A percentile compares a stretch with the other conserved stretches of the same genome.
phyloP scores from a whole-genome alignment of 176 grass and related monocot species.

The Dactylis glomerata region DNA sequence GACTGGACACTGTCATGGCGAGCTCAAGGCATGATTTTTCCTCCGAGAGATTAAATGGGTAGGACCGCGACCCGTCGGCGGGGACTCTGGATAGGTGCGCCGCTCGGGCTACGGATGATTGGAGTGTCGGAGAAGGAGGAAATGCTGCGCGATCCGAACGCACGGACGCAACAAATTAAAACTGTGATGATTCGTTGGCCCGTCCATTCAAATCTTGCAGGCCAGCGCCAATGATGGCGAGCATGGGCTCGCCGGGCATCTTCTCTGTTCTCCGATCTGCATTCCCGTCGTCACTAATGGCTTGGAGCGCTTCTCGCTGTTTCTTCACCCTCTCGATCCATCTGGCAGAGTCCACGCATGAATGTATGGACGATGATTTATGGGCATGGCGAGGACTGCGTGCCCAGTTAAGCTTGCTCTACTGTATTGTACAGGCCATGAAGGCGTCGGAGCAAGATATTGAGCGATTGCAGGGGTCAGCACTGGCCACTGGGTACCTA shows the following conservation, averaged over 20 bases:
- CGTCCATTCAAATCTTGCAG: neutral
- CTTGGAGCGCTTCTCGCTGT: neutral
- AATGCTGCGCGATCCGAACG: slow-evolving; percentile 32
- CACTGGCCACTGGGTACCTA: neutral
- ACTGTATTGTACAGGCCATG: slow-evolving; percentile 9
- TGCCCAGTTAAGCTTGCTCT: slow-evolving; percentile 16
- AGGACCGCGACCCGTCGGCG: neutral
- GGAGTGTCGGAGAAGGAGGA: neutral
- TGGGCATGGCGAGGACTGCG: slow-evolving; percentile 21
- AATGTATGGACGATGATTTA: neutral
- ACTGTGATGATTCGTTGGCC: neutral
- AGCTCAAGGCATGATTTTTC: neutral
- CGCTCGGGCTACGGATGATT: neutral
- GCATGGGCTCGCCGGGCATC: slow-evolving; percentile 22
- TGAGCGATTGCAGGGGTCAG: neutral
- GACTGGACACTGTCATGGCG: neutral
- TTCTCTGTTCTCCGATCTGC: neutral
- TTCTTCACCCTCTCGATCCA: neutral
- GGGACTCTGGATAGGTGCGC: neutral
- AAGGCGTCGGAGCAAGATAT: slow-evolving; percentile 36
- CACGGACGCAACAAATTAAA: slow-evolving; percentile 16
- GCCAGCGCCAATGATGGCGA: slow-evolving; percentile 20
- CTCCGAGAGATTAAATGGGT: neutral
- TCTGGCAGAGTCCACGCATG: neutral
- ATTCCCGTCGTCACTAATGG: neutral